phyloP scores from a whole-genome alignment of 2,329 filamentous ascomycete genomes.

The Fusarium sp. region DNA sequence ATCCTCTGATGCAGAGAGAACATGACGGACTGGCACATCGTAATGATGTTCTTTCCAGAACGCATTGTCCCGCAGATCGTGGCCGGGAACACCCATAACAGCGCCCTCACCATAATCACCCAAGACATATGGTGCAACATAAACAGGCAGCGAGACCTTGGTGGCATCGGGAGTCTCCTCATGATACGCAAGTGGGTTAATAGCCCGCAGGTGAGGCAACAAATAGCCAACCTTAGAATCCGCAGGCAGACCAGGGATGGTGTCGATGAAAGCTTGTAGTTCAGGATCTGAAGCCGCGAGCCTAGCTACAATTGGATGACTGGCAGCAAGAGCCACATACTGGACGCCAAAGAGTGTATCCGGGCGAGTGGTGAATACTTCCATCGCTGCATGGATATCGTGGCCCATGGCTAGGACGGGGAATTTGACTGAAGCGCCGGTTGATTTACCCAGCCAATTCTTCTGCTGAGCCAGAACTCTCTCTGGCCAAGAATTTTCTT shows the following conservation, averaged over 20 bases:
- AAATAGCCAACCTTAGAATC: conserved; percentile 74
- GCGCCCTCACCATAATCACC: conserved; percentile 88
- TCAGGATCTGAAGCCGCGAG: conserved; percentile 68
- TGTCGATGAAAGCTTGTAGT: conserved; percentile 74
- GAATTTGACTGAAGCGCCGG: conserved; percentile 78
- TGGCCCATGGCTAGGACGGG: conserved; percentile 60
- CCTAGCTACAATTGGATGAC: conserved; percentile 73
- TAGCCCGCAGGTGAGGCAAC: conserved; percentile 67
- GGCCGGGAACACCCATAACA: conserved; percentile 91
- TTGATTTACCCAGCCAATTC: conserved; percentile 87
- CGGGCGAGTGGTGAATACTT: conserved; percentile 85
- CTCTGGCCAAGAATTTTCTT: conserved; percentile 79
- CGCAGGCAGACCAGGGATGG: conserved; percentile 63
- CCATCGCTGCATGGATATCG: conserved; percentile 59
- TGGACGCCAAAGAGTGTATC: conserved; percentile 90
- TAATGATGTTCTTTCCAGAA: conserved; percentile 81
- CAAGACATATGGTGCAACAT: conserved; percentile 84
- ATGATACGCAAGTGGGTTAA: conserved; percentile 71
- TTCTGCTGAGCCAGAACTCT: conserved; percentile 83
- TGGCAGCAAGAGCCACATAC: conserved; percentile 80
- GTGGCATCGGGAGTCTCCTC: conserved; percentile 59
- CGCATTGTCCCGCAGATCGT: conserved; percentile 79
- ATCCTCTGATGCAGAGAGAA: conserved; percentile 64
- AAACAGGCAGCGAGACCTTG: conserved; percentile 73
- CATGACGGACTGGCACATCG: conserved; percentile 68